Conservation (phyloP, 2,329 filamentous ascomycete genomes). For the Fusarium musae region DNA sequence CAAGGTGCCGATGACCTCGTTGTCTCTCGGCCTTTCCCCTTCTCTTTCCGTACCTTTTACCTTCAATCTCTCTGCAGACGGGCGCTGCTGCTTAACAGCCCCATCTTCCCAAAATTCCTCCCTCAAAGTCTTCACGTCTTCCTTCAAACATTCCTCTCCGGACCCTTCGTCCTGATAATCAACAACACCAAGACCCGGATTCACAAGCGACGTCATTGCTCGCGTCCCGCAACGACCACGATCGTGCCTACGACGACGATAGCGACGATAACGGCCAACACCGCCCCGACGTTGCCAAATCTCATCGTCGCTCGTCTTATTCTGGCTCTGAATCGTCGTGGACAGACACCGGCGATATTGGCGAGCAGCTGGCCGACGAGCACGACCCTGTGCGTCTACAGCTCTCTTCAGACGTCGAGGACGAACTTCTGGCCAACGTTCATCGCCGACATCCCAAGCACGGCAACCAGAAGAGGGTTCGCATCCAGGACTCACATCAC, state of each 20-base stretch:
- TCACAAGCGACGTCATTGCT: slow-evolving; percentile 53
- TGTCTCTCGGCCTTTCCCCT: slow-evolving; percentile 36
- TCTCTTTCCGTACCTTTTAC: slow-evolving; percentile 48
- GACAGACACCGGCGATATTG: slow-evolving; percentile 95
- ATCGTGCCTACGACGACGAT: slow-evolving; percentile 56
- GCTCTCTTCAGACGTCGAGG: slow-evolving; percentile 73
- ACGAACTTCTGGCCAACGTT: slow-evolving; percentile 65
- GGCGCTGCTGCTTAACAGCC: slow-evolving; percentile 84
- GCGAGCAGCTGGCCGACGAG: slow-evolving; percentile 86
- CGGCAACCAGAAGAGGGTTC: slow-evolving; percentile 69
- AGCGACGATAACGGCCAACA: slow-evolving; percentile 55
- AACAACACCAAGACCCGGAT: slow-evolving; percentile 54
- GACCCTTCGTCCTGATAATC: slow-evolving; percentile 63
- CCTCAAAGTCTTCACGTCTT: slow-evolving; percentile 73
- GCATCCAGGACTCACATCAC: slow-evolving; percentile 66
- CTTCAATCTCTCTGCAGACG: slow-evolving; percentile 59
- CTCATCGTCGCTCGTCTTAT: slow-evolving; percentile 50
- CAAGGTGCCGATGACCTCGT: slow-evolving; percentile 47
- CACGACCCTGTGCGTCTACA: slow-evolving; percentile 81
- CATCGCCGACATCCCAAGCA: slow-evolving; percentile 57
- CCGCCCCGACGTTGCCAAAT: slow-evolving; percentile 14
- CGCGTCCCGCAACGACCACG: slow-evolving; percentile 51
- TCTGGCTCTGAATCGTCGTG: slow-evolving; percentile 78
- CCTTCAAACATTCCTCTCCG: slow-evolving; percentile 89
- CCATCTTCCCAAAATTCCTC: slow-evolving; percentile 85